A percentile compares a stretch with the other conserved stretches of the same genome.
Evolutionary conservation across 495 filamentous ascomycete genomes (phyloP).

Genomic region (Penicillium antarcticum): DNA sequence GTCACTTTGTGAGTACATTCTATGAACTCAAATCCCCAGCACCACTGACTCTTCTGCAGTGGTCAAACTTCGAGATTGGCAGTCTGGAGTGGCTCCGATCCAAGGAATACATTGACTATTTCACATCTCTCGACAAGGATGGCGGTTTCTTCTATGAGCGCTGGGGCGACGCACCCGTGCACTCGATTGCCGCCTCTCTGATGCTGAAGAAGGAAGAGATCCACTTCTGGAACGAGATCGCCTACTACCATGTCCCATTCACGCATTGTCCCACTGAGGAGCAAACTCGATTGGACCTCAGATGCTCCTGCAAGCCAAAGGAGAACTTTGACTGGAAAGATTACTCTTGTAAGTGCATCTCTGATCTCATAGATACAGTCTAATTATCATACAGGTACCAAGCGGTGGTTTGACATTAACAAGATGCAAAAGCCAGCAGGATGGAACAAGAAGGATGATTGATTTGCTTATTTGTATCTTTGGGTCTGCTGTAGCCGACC

Average conservation of each 20-base stretch:
- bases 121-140: slow-evolving; percentile 72
- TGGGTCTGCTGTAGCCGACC: slow-evolving; percentile 15
- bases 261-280: slow-evolving; percentile 94
- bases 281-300: slow-evolving; percentile 70
- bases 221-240: slow-evolving; percentile 98
- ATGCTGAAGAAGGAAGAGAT: slow-evolving; percentile 88
- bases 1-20: slow-evolving; percentile 78
- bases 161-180: slow-evolving; percentile 89
- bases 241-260: slow-evolving; percentile 98
- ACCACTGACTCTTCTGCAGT: slow-evolving; percentile 43
- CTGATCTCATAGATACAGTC: slow-evolving; percentile 1
- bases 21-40: not conserved
- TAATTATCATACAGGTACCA: slow-evolving; percentile 56
- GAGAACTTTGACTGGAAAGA: slow-evolving; percentile 99
- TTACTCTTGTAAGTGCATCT: slow-evolving; percentile 73
- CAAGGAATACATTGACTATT: slow-evolving; percentile 75
- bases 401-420: slow-evolving; percentile 79
- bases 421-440: slow-evolving; percentile 76
- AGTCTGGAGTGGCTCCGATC: slow-evolving; percentile 82
- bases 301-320: slow-evolving; percentile 90
- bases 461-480: slow-evolving; percentile 21
- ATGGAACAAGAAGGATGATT: slow-evolving; percentile 62
- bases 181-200: slow-evolving; percentile 88
- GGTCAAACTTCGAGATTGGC: slow-evolving; percentile 91
- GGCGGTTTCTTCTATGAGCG: slow-evolving; percentile 93